Conservation (phyloP, 495 filamentous ascomycete species). For the Talaromyces thailandensis region DNA sequence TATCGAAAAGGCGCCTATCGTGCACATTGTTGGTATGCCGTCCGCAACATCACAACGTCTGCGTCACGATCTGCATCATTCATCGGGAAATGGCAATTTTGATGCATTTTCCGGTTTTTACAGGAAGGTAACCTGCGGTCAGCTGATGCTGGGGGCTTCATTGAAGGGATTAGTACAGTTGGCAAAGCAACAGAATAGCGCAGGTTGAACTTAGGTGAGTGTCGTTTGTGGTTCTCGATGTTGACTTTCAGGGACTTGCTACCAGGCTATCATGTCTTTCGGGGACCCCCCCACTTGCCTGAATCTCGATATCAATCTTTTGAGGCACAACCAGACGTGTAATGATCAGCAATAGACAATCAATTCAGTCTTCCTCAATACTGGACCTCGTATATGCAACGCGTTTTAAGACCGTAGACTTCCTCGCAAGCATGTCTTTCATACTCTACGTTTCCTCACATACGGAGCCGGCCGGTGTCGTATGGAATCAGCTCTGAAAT, state of each 20-base stretch:
- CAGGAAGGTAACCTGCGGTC: constrained; percentile 56
- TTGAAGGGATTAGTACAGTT: not conserved
- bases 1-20: constrained; percentile 65
- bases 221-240: not conserved
- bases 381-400: not conserved
- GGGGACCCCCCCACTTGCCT: not conserved
- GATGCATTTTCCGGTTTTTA: constrained; percentile 78
- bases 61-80: constrained; percentile 73
- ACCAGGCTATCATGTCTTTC: not conserved
- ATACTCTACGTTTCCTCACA: not conserved
- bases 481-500: not conserved
- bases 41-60: constrained; percentile 37
- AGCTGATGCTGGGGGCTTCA: constrained; percentile 43
- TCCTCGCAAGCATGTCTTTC: not conserved
- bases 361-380: not conserved
- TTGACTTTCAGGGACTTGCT: not conserved
- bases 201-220: not conserved
- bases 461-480: not conserved
- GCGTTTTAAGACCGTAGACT: not conserved
- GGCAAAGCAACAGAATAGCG: not conserved
- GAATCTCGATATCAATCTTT: not conserved
- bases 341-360: not conserved
- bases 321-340: not conserved
- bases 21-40: constrained; percentile 68
- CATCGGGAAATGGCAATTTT: constrained; percentile 83